Evolutionary conservation across 2,329 filamentous ascomycete genomes (phyloP).

Genomic region (Penicillium sclerotiorum): DNA sequence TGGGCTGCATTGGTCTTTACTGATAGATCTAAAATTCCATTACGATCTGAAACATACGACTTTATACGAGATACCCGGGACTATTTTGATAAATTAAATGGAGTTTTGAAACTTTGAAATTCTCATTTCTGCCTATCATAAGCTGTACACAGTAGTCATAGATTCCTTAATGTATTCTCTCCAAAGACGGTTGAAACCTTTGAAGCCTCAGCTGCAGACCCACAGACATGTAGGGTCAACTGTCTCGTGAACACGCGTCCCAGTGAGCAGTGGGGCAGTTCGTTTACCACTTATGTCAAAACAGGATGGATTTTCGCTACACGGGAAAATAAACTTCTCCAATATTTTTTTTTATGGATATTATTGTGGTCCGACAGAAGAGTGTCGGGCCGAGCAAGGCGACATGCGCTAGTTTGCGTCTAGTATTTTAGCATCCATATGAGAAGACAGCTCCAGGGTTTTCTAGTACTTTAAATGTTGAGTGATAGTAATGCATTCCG

Average conservation of each 20-base stretch:
- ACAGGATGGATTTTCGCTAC: background rate
- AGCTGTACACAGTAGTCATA: too few relatives aligned
- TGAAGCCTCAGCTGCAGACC: too few relatives aligned
- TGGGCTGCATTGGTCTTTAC: background rate
- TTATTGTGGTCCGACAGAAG: conserved; percentile 2
- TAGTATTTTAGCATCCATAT: too few relatives aligned
- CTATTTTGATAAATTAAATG: too few relatives aligned
- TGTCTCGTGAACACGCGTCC: conserved; percentile 2
- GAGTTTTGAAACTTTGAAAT: too few relatives aligned
- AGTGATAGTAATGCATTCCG: background rate
- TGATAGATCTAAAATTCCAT: background rate
- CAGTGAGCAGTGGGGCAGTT: background rate
- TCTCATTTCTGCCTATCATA: too few relatives aligned
- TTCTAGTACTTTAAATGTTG: too few relatives aligned
- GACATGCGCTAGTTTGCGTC: background rate
- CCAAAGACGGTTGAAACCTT: too few relatives aligned
- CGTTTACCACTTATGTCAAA: background rate
- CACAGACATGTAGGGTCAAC: background rate
- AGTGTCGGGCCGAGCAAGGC: background rate
- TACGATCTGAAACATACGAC: too few relatives aligned
- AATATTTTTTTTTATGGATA: background rate
- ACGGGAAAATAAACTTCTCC: background rate
- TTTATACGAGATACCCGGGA: too few relatives aligned
- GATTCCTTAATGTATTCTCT: too few relatives aligned
- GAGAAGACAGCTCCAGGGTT: too few relatives aligned